These are phyloP conservation scores for Cenchrus americanus DNA, from an alignment of 176 grass and related monocot genomes.

Conservation along the genomic window DNA sequence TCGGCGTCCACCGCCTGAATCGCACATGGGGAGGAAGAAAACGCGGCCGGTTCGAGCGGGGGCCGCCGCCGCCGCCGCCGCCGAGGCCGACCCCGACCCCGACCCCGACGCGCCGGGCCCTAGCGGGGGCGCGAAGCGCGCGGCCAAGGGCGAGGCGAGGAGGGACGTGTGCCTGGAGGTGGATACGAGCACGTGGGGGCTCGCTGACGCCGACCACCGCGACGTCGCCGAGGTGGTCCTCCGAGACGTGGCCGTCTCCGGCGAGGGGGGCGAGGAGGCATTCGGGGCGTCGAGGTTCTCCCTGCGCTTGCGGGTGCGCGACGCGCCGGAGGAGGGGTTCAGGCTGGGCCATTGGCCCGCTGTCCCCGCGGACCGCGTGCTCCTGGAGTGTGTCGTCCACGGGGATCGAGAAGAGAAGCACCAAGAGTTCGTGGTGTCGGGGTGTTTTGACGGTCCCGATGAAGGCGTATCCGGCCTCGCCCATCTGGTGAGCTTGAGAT, in stretches of 20 bases:
- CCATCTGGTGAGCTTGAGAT: constrained; percentile 74
- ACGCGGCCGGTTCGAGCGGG: constrained; percentile 55
- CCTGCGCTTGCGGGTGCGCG: constrained; percentile 63
- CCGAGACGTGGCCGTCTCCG: constrained; percentile 55
- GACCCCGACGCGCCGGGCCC: constrained; percentile 40
- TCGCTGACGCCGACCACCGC: constrained; percentile 35
- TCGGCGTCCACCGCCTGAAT: not conserved
- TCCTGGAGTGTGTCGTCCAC: constrained; percentile 55
- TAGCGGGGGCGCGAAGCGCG: constrained; percentile 43
- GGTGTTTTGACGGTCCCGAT: constrained; percentile 74
- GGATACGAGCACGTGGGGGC: constrained; percentile 36
- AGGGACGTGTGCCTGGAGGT: constrained; percentile 65
- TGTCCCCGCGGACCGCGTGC: constrained; percentile 58
- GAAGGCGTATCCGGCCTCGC: constrained; percentile 73
- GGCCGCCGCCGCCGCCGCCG: not conserved
- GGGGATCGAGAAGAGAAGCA: constrained; percentile 4
- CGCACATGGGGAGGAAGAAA: constrained; percentile 79
- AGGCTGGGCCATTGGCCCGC: constrained; percentile 78
- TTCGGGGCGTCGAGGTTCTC: constrained; percentile 47
- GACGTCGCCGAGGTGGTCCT: constrained; percentile 81
- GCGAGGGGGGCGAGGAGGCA: constrained; percentile 35
- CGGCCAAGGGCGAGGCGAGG: constrained; percentile 41
- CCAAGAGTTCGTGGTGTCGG: constrained; percentile 40
- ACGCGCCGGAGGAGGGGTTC: constrained; percentile 65
- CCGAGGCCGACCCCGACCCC: constrained; percentile 29